Evolutionary conservation across 495 filamentous ascomycete genomes (phyloP).

Genomic region (Trichocladium uniseriatum): DNA sequence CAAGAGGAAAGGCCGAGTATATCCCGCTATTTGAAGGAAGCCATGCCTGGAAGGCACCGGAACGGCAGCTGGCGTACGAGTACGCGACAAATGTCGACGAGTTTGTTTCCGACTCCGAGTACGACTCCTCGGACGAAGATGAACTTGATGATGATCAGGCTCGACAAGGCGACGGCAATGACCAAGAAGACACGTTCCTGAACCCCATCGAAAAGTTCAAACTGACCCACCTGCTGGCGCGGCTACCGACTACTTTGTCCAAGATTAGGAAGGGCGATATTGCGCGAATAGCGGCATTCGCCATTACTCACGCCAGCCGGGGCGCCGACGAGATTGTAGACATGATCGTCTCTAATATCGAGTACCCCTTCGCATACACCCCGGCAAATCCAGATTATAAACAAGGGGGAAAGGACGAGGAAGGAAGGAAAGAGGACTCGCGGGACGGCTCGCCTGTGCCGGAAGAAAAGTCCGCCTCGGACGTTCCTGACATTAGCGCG

Average conservation of each 20-base stretch:
- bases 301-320: conserved; percentile 68
- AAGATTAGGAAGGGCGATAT: conserved; percentile 78
- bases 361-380: conserved; percentile 60
- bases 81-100: conserved; percentile 64
- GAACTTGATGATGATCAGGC: conserved; percentile 67
- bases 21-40: conserved; percentile 60
- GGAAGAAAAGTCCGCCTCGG: conserved; percentile 27
- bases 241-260: conserved; percentile 66
- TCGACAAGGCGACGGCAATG: conserved; percentile 42
- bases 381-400: conserved; percentile 39
- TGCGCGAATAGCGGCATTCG: conserved; percentile 78
- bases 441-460: conserved; percentile 28
- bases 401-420: conserved; percentile 35
- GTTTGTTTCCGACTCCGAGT: conserved; percentile 73
- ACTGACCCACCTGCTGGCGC: conserved; percentile 66
- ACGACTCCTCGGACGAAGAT: conserved; percentile 81
- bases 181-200: conserved; percentile 63
- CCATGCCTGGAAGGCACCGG: conserved; percentile 61
- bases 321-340: conserved; percentile 85
- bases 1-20: conserved; percentile 33
- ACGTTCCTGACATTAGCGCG: conserved; percentile 52
- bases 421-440: conserved; percentile 26
- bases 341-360: conserved; percentile 73
- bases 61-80: conserved; percentile 58
- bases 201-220: conserved; percentile 79